Evolutionary conservation across 1,139 yeast genomes (phyloP).

Genomic region (Nakaseomyces nivariensis): DNA sequence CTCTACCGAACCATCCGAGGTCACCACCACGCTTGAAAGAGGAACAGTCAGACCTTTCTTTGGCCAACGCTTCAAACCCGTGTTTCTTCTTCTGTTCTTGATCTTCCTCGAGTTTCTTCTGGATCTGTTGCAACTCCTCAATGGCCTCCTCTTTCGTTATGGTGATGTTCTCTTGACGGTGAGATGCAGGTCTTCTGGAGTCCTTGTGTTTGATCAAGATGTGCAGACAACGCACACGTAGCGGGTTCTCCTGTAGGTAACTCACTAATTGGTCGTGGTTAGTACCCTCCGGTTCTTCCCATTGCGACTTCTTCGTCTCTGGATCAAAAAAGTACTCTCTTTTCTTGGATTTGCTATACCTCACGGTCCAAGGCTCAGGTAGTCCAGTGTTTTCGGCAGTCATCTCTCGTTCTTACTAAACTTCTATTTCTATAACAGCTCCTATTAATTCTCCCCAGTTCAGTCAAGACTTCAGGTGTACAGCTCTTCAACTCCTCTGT

Average conservation of each 20-base stretch:
- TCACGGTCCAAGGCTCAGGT: conserved; percentile 77
- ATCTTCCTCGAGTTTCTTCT: conserved; percentile 63
- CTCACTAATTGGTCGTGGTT: conserved; percentile 49
- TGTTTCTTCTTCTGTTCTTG: conserved; percentile 18
- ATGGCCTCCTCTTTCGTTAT: conserved; percentile 78
- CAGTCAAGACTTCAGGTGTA: too few relatives aligned
- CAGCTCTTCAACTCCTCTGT: too few relatives aligned
- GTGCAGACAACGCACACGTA: conserved; percentile 63
- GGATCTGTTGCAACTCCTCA: conserved; percentile 48
- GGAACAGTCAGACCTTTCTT: conserved; percentile 79
- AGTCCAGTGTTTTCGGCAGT: conserved; percentile 44
- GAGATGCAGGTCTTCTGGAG: conserved; percentile 83
- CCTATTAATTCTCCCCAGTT: too few relatives aligned
- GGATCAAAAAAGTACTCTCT: conserved; percentile 75
- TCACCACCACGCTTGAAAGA: conserved; percentile 87
- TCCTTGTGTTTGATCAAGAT: conserved; percentile 72
- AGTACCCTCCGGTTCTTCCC: conserved; percentile 90
- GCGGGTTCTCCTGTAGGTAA: conserved; percentile 45
- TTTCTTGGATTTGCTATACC: conserved; percentile 69
- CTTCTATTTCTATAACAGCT: too few relatives aligned
- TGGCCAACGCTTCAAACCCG: conserved; percentile 62
- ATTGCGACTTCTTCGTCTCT: conserved; percentile 60
- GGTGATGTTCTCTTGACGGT: conserved; percentile 73
- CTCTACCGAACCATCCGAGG: conserved; percentile 76
- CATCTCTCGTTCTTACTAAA: background rate